Percentiles rank a stretch among this genome's conserved stretches.
phyloP scores from a whole-genome alignment of 495 filamentous ascomycete species.

The Polyplosphaeria fusca region DNA sequence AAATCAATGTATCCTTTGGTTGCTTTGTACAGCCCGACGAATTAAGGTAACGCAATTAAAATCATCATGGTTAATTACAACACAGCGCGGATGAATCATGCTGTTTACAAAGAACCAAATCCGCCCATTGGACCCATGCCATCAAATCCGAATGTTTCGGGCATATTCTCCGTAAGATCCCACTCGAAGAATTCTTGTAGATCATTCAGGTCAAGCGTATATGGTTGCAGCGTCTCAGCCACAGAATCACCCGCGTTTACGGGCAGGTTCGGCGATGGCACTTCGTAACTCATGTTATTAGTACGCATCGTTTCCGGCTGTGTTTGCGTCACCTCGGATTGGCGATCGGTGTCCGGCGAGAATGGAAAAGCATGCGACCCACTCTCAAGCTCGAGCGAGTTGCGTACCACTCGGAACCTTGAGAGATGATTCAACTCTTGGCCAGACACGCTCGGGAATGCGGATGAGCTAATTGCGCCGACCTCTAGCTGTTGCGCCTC shows the following conservation, averaged over 20 bases:
- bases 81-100: no score
- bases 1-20: no score
- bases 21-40: no score
- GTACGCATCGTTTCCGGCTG: no score
- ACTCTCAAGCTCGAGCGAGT: neutral
- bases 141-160: neutral
- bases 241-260: no score
- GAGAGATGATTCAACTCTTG: neutral
- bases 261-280: neutral
- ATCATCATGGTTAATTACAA: no score
- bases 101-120: no score
- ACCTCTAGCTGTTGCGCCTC: neutral
- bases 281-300: no score
- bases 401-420: neutral
- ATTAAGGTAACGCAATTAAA: no score
- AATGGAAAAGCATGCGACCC: neutral
- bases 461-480: neutral
- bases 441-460: neutral
- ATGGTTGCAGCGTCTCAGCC: no score
- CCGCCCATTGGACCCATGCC: neutral
- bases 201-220: conserved; percentile 4
- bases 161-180: neutral
- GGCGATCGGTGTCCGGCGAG: neutral
- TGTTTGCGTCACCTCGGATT: neutral
- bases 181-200: conserved; percentile 10